These are phyloP conservation scores for Mycena belliarum DNA, from an alignment of 768 basidiomycete genomes.

Conservation along the genomic window DNA sequence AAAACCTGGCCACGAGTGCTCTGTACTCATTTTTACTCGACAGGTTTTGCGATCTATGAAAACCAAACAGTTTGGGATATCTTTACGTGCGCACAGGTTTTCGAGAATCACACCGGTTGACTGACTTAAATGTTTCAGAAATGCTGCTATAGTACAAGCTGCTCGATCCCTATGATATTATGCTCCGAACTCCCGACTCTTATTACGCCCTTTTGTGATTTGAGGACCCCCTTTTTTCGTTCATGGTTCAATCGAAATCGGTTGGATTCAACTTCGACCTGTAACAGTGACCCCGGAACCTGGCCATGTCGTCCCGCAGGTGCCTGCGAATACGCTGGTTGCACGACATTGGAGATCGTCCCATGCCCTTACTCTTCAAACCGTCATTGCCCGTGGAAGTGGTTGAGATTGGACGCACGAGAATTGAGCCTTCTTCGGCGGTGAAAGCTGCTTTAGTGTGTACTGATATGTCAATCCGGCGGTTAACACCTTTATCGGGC, in stretches of 20 bases:
- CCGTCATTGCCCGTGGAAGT: background rate
- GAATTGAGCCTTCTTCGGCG: slow-evolving; percentile 39
- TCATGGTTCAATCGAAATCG: background rate
- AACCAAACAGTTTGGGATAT: slow-evolving; percentile 57
- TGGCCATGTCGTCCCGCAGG: slow-evolving; percentile 12
- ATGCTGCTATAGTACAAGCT: slow-evolving; percentile 36
- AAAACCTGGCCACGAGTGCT: background rate
- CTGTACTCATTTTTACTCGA: background rate
- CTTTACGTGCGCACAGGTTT: slow-evolving; percentile 46
- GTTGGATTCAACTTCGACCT: slow-evolving; percentile 8
- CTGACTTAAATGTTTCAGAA: slow-evolving; percentile 25
- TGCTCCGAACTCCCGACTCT: slow-evolving; percentile 1
- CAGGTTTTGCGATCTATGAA: slow-evolving; percentile 52
- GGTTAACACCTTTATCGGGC: slow-evolving; percentile 36
- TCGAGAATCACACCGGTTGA: background rate
- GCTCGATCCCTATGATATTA: slow-evolving; percentile 30
- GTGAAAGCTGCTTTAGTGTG: slow-evolving; percentile 36
- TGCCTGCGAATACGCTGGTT: slow-evolving; percentile 25
- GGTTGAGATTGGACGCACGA: slow-evolving; percentile 37
- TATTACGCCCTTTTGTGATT: slow-evolving; percentile 3
- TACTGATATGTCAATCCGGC: slow-evolving; percentile 53
- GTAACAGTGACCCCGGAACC: slow-evolving; percentile 14
- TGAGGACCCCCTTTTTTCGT: background rate
- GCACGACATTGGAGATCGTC: slow-evolving; percentile 41
- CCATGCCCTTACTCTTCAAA: slow-evolving; percentile 45